phyloP scores from a whole-genome alignment of 2,329 filamentous ascomycete species.

The Nothopassalora personata region DNA sequence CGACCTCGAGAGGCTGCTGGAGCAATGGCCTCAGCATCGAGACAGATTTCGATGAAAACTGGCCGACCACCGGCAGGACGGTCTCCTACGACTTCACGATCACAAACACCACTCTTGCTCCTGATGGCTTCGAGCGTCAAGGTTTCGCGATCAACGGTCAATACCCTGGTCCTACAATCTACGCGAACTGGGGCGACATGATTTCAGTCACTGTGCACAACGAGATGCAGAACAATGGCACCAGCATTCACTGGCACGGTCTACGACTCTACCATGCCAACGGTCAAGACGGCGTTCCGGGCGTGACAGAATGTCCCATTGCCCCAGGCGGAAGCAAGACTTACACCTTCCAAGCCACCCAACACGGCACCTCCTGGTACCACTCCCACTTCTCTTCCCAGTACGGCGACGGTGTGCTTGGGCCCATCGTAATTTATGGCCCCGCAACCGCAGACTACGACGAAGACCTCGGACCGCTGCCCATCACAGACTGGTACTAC shows the following conservation, averaged over 20 bases:
- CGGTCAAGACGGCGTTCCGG: slow-evolving; percentile 54
- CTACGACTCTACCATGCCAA: slow-evolving; percentile 53
- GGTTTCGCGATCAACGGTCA: slow-evolving; percentile 55
- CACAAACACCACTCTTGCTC: slow-evolving; percentile 42
- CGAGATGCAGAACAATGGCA: slow-evolving; percentile 50
- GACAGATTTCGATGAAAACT: slow-evolving; percentile 33
- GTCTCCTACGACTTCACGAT: slow-evolving; percentile 33
- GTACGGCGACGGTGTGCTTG: slow-evolving; percentile 55
- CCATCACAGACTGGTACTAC: slow-evolving; percentile 56
- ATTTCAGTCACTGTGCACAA: slow-evolving; percentile 55
- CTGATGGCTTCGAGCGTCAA: slow-evolving; percentile 34
- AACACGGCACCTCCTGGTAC: slow-evolving; percentile 37
- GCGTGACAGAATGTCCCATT: slow-evolving; percentile 43
- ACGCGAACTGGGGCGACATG: slow-evolving; percentile 29
- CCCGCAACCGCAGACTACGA: slow-evolving; percentile 57
- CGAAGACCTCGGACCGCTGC: slow-evolving; percentile 55
- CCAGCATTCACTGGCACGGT: slow-evolving; percentile 60
- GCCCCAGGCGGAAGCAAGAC: slow-evolving; percentile 49
- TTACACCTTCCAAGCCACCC: slow-evolving; percentile 54
- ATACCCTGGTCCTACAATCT: slow-evolving; percentile 49
- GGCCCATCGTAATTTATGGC: slow-evolving; percentile 58
- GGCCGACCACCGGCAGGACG: slow-evolving; percentile 30
- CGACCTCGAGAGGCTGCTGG: slow-evolving; percentile 28
- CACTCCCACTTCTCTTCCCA: slow-evolving; percentile 55
- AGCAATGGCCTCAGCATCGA: slow-evolving; percentile 26